Base-by-base conservation (phyloP, 202 grass and related monocot species). In the Dendrocalamus latiflorus region DNA sequence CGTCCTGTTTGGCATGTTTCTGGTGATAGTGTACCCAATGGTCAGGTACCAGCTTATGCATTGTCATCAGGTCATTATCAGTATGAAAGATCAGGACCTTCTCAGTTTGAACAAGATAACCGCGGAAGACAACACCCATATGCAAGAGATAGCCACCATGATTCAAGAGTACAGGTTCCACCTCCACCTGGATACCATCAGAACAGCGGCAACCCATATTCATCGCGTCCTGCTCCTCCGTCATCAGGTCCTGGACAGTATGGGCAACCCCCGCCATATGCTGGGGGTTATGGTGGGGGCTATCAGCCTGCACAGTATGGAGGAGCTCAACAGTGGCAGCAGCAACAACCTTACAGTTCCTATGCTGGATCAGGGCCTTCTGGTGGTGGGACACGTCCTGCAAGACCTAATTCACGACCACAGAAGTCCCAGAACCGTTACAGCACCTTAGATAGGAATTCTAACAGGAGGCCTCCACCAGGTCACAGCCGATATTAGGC, bases 371-470 rank as follows among this genome's bases (percentile, higher is more conserved):
- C 69, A 76, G 89, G 74, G 33, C 80, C 84, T 66, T 81, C 81
- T 12, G 75, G 76, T 60, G 83, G 83, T 9, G 53, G 82, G 45
- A 72, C 36, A 51, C 79, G 49, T 38, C 74, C 49, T 30, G 37
- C 86, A 59, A 91, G 84, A 28, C 63, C 61, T 69, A 86, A 79
- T 81, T 68, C 85, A 41, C 83, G 79, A 59, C 60, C 25, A 45
- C 85, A 85, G 65, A 84, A 91, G 68, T 34, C 56, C 48, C 81
- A 86, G 21, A 95, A 98, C 70, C 93, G 85, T 39, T 95, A 88
- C n/a, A 60, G 65, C 43, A 45, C 83, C 37, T 79, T 93, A 57
- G 83, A 95, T 74, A 86, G 87, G 63, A 74, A 41, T 54, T 84
- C 86, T 9, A 93, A 86, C 84, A 60, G 88, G 78, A 91, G 90